Evolutionary conservation across 116 monocot species (phyloP), one percentile per base, ranked within the genome.

Genomic region (Phalaenopsis hybrid): DNA sequence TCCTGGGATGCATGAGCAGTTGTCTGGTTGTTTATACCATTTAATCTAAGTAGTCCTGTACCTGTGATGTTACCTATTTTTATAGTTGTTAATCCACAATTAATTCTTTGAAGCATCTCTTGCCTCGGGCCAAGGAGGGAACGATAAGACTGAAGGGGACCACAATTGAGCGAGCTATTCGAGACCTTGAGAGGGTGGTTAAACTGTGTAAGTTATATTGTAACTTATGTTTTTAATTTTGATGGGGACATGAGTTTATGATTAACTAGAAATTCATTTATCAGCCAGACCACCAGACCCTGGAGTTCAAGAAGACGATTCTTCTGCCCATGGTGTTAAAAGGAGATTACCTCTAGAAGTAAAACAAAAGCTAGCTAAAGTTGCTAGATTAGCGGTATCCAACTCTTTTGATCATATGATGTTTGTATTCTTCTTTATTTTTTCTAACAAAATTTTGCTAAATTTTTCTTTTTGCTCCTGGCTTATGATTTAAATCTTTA

Each of bases 341-440:
- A 93, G 92, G 82, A 90, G 97, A 79, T 83, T 98, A 78, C 97
- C 97, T 78, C 88, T 78, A 81, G 97, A 98, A 86, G 86, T 98
- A 44, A 98, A 94, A 33, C 87, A 86, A 63, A 98, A 88, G 85
- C 92, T 98, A 79, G 97, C 94, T 73, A 98, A 98, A 93, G 97
- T 98, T 87, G 97, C 94, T 84, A 93, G 97, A 87, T 77, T 98
- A 83, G 90, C 97, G 84, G 97, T 98, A 91, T 74, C 78, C 63
- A 63, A 63, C 63, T 63, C 23, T 63, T 63, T 21, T 63, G 63
- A 21, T 63, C 7, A 63, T 63, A 21, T 63, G 63, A 41, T 74
- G 63, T 51, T 41, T 10, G 46, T 58, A 20, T 78, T 58, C 37
- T 37, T 37, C 37, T 37, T 13, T 45, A 50, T 49, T 18, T 85